phyloP scores from a whole-genome alignment of 805 yeast genomes.

The Candida alai region DNA sequence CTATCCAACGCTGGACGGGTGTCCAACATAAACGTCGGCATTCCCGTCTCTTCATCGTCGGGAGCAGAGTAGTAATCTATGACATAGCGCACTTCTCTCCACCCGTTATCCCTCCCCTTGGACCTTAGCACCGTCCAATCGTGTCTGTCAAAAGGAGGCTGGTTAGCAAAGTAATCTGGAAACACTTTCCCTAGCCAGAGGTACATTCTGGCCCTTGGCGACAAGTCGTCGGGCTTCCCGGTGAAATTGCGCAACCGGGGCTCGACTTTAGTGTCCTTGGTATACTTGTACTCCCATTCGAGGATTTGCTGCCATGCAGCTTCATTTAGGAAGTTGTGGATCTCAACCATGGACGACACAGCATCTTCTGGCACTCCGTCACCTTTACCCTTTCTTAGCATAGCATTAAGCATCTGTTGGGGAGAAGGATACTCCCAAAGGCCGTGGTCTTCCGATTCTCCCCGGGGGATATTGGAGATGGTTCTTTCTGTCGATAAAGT shows the following conservation, averaged over 20 bases:
- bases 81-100: slow-evolving; percentile 81
- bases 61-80: slow-evolving; percentile 97
- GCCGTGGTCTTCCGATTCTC: slow-evolving; percentile 58
- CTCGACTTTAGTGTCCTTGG: slow-evolving; percentile 46
- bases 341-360: slow-evolving; percentile 94
- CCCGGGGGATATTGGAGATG: slow-evolving; percentile 82
- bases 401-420: slow-evolving; percentile 98
- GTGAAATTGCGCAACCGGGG: slow-evolving; percentile 85
- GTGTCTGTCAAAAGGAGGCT: slow-evolving; percentile 96
- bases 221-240: slow-evolving; percentile 83
- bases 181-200: slow-evolving; percentile 61
- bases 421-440: slow-evolving; percentile 99
- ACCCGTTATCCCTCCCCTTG: slow-evolving; percentile 40
- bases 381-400: slow-evolving; percentile 89
- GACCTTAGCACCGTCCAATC: slow-evolving; percentile 94
- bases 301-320: slow-evolving; percentile 96
- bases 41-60: slow-evolving; percentile 77
- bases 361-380: slow-evolving; percentile 92
- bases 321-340: slow-evolving; percentile 93
- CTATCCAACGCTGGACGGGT: slow-evolving; percentile 93
- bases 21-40: slow-evolving; percentile 89
- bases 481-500: slow-evolving; percentile 82
- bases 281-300: slow-evolving; percentile 82
- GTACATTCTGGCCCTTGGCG: slow-evolving; percentile 80
- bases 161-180: slow-evolving; percentile 68